phyloP scores from a whole-genome alignment of 352 stramenopile genomes.

The Phytophthora crassamura region DNA sequence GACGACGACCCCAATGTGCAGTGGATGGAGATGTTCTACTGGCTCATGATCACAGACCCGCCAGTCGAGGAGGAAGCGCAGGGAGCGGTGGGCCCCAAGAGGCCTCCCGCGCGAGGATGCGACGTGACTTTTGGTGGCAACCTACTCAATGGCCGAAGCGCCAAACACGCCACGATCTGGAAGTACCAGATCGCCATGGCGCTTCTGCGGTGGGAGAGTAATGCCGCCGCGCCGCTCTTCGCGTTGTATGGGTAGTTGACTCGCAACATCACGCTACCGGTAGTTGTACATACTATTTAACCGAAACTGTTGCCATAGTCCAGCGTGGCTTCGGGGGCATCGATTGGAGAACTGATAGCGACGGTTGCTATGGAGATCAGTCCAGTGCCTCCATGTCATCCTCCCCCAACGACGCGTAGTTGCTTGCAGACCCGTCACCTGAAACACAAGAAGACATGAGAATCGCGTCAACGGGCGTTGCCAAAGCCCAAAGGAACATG shows the following conservation, averaged over 20 bases:
- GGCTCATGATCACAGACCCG: conserved; percentile 71
- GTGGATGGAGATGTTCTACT: conserved; percentile 87
- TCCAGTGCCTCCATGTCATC: conserved; percentile 26
- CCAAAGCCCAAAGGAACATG: neutral
- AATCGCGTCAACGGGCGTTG: neutral
- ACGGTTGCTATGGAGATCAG: neutral
- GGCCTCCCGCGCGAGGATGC: conserved; percentile 38
- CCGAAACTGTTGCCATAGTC: conserved; percentile 1
- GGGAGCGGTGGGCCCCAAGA: conserved; percentile 18
- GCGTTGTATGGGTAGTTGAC: conserved; percentile 55
- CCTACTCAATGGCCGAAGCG: conserved; percentile 64
- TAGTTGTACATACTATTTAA: conserved; percentile 36
- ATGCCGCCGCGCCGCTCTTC: conserved; percentile 76
- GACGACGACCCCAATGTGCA: conserved; percentile 70
- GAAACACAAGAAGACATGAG: neutral
- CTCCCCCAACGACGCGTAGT: conserved; percentile 12
- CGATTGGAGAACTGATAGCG: too few relatives aligned
- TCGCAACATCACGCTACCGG: conserved; percentile 8
- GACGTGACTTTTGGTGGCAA: conserved; percentile 80
- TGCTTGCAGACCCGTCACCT: conserved; percentile 11
- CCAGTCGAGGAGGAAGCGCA: conserved; percentile 21
- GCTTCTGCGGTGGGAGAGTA: conserved; percentile 80
- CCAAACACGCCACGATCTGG: conserved; percentile 71
- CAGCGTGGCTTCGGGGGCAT: too few relatives aligned
- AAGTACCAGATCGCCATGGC: conserved; percentile 88